Evolutionary conservation across 1,284 basidiomycete species (phyloP), one percentile per base, ranked within the genome.

Genomic region (Trametes versicolor): DNA sequence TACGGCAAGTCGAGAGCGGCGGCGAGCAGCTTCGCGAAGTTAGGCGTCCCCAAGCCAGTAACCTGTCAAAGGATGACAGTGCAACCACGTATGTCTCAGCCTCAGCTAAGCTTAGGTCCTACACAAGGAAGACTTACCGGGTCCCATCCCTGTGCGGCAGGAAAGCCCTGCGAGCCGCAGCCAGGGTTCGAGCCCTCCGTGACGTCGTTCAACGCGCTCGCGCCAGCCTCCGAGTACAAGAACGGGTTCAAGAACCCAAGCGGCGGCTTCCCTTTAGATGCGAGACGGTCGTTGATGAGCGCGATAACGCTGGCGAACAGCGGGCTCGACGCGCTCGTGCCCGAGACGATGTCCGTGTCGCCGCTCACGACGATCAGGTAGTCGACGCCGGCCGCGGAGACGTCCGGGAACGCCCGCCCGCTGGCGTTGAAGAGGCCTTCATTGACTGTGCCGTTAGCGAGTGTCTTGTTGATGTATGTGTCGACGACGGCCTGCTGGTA

Each of bases 281-380:
- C n/a, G 9, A 80, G 79, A n/a, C 76, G 75, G 68, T 87, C 86
- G 71, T 88, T 88, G n/a, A 88, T 72, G 71, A 88, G 77, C 2
- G 84, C 79, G 51, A 89, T 74, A 57, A 88, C 78, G 19, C 80
- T 76, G 12, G 82, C 82, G 61, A 87, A 79, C 17, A 83, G 80
- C 1, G 87, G 87, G 17, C 82, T 74, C 12, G 85, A 81, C 13
- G 70, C 79, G 72, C 70, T 82, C 75, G 72, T 79, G 75, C 82
- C 87, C 23, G 82, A 84, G 29, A 87, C 85, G 54, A 79, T 77
- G 45, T 78, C 80, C 59, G 77, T 75, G 58, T 68, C 56, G 13
- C 62, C 60, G 51, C 72, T 70, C 37, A 72, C 68, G 43, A 71
- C 59, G 50, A 75, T 66, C 62, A 69, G 62, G 67, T 73, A 68